These are phyloP conservation scores for Pestalotiopsis fici DNA, from an alignment of 2,329 filamentous ascomycete genomes.

Conservation along the genomic window DNA sequence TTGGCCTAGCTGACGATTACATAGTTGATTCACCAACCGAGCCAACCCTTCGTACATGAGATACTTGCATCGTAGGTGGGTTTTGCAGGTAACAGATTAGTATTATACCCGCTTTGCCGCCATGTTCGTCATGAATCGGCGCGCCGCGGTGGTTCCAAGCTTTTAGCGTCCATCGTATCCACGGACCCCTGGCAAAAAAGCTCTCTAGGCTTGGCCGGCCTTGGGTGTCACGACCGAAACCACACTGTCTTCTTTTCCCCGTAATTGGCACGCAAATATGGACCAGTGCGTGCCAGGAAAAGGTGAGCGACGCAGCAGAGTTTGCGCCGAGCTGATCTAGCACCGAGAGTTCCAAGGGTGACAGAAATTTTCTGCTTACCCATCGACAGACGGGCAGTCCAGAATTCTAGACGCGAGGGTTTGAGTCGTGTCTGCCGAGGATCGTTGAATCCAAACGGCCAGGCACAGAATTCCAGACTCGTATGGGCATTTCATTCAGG, in stretches of 20 bases:
- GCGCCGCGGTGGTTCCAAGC: neutral
- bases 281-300: neutral
- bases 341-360: no score
- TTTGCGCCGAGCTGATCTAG: neutral
- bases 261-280: neutral
- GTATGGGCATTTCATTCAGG: neutral
- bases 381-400: neutral
- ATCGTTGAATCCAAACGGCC: neutral
- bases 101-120: slow-evolving; percentile 1
- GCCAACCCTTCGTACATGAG: neutral
- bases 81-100: neutral
- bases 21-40: neutral
- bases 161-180: slow-evolving; percentile 4
- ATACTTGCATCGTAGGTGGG: neutral
- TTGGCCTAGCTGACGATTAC: neutral
- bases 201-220: neutral
- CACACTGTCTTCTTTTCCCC: neutral
- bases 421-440: neutral
- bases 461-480: neutral
- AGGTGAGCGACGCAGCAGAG: neutral
- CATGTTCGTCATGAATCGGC: slow-evolving; percentile 1
- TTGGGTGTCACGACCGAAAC: neutral
- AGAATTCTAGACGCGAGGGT: neutral
- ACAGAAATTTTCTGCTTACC: no score
- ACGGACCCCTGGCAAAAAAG: neutral